These are phyloP conservation scores for Collybia nuda DNA, from an alignment of 768 basidiomycete genomes.

Conservation along the genomic window DNA sequence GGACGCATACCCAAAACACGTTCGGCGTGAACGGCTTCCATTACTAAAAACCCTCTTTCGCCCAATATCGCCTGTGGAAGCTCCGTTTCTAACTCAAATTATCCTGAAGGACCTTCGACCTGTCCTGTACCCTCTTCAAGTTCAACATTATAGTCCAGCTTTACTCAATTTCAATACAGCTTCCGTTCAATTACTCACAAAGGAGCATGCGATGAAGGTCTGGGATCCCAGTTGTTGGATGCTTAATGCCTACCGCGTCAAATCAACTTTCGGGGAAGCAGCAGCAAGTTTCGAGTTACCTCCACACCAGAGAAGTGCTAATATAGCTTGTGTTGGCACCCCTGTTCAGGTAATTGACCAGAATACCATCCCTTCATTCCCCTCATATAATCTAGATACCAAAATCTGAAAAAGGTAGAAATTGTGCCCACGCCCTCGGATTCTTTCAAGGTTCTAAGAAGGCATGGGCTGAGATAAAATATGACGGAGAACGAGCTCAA, in stretches of 20 bases:
- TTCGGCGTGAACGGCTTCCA: constrained; percentile 27
- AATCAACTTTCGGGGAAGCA: constrained; percentile 61
- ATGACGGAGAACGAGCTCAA: constrained; percentile 94
- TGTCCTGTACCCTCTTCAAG: constrained; percentile 66
- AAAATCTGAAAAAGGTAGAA: constrained; percentile 75
- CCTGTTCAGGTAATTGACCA: constrained; percentile 54
- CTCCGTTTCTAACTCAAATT: constrained; percentile 77
- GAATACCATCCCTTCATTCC: not conserved
- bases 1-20: constrained; percentile 20
- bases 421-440: constrained; percentile 54
- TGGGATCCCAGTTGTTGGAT: constrained; percentile 69
- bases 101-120: constrained; percentile 87
- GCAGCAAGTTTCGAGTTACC: constrained; percentile 40
- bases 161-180: constrained; percentile 57
- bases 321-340: constrained; percentile 50
- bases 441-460: constrained; percentile 37
- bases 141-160: constrained; percentile 46
- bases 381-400: constrained; percentile 55
- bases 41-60: constrained; percentile 60
- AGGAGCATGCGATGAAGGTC: constrained; percentile 62
- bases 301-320: constrained; percentile 20
- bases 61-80: constrained; percentile 58
- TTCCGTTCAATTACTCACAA: constrained; percentile 54
- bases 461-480: constrained; percentile 91
- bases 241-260: constrained; percentile 49